Evolutionary conservation across 2,329 filamentous ascomycete species (phyloP).

Genomic region (Dryadomyces quercus-mongolicae): DNA sequence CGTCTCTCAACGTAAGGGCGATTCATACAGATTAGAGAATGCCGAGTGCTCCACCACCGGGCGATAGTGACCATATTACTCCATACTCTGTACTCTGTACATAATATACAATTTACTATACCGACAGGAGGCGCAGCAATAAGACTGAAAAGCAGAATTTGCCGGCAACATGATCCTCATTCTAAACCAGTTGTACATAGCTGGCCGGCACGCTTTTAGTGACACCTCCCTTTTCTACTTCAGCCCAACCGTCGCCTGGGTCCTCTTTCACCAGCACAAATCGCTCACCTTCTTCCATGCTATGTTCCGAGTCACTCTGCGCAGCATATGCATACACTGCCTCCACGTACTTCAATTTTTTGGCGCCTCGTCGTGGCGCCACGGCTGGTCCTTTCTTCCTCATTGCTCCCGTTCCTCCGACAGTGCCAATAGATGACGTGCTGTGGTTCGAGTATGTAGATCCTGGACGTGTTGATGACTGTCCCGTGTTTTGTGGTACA

Average conservation of each 20-base stretch:
- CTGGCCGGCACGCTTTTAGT: conserved; percentile 87
- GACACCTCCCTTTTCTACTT: conserved; percentile 83
- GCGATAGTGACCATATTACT: no score
- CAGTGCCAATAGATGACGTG: conserved; percentile 45
- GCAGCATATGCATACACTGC: conserved; percentile 87
- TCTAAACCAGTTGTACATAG: conserved; percentile 66
- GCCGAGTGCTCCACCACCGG: no score
- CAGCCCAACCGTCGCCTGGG: conserved; percentile 87
- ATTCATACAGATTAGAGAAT: no score
- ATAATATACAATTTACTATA: no score
- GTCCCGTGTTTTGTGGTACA: conserved; percentile 31
- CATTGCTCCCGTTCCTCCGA: conserved; percentile 17
- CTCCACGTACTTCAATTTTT: conserved; percentile 88
- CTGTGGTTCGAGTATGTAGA: conserved; percentile 66
- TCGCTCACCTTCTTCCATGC: conserved; percentile 79
- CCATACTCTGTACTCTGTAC: no score
- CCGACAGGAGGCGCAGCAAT: not conserved
- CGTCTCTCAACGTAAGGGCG: no score
- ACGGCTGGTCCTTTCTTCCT: conserved; percentile 91
- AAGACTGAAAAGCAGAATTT: not conserved
- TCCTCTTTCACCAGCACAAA: conserved; percentile 86
- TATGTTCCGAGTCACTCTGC: conserved; percentile 75
- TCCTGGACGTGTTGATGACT: conserved; percentile 44
- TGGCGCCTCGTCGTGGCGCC: conserved; percentile 78
- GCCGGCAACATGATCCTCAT: conserved; percentile 17